Evolutionary conservation across 2,329 filamentous ascomycete species (phyloP), one percentile per base, ranked within the genome.

Genomic region (Biscogniauxia mediterranea): DNA sequence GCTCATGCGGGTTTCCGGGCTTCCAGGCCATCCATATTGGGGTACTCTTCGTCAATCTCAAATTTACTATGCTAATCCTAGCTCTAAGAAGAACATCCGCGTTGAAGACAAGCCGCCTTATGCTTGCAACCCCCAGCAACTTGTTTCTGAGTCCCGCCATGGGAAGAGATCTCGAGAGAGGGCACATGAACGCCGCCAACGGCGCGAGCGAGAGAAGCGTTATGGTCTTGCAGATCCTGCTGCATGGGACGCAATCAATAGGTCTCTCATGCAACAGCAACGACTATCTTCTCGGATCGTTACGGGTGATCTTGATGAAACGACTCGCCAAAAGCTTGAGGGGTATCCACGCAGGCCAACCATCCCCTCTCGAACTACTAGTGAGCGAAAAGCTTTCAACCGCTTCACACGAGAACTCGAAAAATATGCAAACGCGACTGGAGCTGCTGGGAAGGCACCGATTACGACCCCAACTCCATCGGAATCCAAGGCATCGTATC

Each of bases 181-280:
- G 42, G 59, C 58, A 6, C 57, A 46, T 46, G 38, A n/a, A 46
- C 13, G 38, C 38, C 13, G 6, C 15, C 11, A 46, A 46, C 38
- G 38, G 38, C 38, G 62, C 21, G 26, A 46, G 46, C 67, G 63
- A 7, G 68, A 73, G 17, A 76, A 74, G 50, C 70, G 72, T 21
- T 70, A 70, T 55, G 70, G 70, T 28, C 65, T 68, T 66, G 74
- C 63, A 56, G 79, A 81, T 58, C 73, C 77, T 17, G 71, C 73
- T 9, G 74, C 79, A 15, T 77, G 80, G 62, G 77, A 80, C 60
- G 77, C 80, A 4, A 78, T 82, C 51, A 76, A 77, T 20, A 76
- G 79, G 57, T 79, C 75, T 51, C 71, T 83, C 32, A 75, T 74
- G 5, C 80, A 83, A 59, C 81, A 83, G 57, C 66, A 77, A 53